Percentiles rank a stretch among this genome's conserved stretches.
phyloP scores from a whole-genome alignment of 1,284 basidiomycete genomes.

The Melampsora occidentalis region DNA sequence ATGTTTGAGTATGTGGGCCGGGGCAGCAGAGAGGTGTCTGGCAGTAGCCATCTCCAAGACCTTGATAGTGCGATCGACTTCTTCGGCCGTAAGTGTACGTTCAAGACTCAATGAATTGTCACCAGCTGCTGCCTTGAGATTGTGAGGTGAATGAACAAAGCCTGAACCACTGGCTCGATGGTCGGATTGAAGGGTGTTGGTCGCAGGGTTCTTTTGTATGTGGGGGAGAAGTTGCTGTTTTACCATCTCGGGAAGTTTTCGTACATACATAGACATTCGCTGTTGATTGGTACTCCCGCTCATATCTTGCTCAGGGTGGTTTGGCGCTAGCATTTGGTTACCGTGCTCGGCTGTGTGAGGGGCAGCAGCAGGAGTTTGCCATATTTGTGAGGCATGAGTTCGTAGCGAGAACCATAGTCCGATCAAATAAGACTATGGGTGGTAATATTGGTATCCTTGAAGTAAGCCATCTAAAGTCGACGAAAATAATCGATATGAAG shows the following conservation, averaged over 20 bases:
- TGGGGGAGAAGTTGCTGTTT: constrained; percentile 51
- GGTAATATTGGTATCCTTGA: background rate
- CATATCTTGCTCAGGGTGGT: constrained; percentile 11
- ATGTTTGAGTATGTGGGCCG: background rate
- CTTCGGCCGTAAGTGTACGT: constrained; percentile 31
- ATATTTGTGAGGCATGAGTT: constrained; percentile 97
- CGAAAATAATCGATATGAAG: constrained; percentile 4
- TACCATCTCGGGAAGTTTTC: constrained; percentile 48
- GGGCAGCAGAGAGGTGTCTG: constrained; percentile 31
- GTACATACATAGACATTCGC: constrained; percentile 42
- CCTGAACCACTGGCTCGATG: background rate
- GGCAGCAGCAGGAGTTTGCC: constrained; percentile 81
- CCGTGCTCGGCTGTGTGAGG: constrained; percentile 59
- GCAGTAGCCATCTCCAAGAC: constrained; percentile 35
- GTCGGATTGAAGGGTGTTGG: background rate
- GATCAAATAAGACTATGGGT: constrained; percentile 80
- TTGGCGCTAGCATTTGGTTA: constrained; percentile 49
- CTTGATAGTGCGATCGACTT: constrained; percentile 35
- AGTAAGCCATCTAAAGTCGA: background rate
- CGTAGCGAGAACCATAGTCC: constrained; percentile 98
- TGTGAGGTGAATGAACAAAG: background rate
- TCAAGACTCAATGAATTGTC: background rate
- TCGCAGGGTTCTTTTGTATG: constrained; percentile 34
- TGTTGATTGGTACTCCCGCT: constrained; percentile 26
- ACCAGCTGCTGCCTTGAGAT: background rate